A percentile compares a stretch with the other conserved stretches of the same genome.
Evolutionary conservation across 352 stramenopile genomes (phyloP).

Genomic region (Phytophthora brassicae): DNA sequence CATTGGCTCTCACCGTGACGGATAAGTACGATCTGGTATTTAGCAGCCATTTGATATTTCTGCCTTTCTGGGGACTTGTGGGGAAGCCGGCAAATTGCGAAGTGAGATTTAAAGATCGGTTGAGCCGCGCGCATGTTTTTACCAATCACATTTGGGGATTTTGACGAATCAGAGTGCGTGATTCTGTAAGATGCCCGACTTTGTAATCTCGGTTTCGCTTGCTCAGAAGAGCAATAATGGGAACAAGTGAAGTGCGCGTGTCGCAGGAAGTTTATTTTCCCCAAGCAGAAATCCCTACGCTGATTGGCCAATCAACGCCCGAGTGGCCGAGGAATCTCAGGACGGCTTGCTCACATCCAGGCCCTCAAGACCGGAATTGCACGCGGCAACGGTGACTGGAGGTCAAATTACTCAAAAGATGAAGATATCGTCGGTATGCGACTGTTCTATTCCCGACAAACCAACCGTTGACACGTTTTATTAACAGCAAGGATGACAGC

Average conservation of each 20-base stretch:
- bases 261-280: slow-evolving; percentile 7
- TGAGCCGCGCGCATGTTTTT: slow-evolving; percentile 18
- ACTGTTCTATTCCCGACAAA: too few species aligned
- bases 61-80: slow-evolving; percentile 11
- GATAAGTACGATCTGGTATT: slow-evolving; percentile 90
- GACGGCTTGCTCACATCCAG: not conserved
- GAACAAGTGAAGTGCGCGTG: slow-evolving; percentile 6
- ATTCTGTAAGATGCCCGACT: not conserved
- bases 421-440: not conserved
- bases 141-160: not conserved
- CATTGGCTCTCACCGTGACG: slow-evolving; percentile 97
- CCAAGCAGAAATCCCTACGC: slow-evolving; percentile 17
- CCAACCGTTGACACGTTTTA: too few species aligned
- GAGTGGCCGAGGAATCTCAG: slow-evolving; percentile 13
- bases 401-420: too few species aligned
- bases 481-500: too few species aligned
- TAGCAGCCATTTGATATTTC: slow-evolving; percentile 47
- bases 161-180: not conserved
- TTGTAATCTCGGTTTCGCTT: slow-evolving; percentile 1
- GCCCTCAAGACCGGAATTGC: not conserved
- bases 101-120: slow-evolving; percentile 28
- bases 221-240: slow-evolving; percentile 10
- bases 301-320: slow-evolving; percentile 27
- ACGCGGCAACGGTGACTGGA: not conserved
- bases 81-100: slow-evolving; percentile 33